A percentile compares a stretch with the other conserved stretches of the same genome.
Conservation (phyloP, 768 basidiomycete genomes). For the Amanita phalloides region DNA sequence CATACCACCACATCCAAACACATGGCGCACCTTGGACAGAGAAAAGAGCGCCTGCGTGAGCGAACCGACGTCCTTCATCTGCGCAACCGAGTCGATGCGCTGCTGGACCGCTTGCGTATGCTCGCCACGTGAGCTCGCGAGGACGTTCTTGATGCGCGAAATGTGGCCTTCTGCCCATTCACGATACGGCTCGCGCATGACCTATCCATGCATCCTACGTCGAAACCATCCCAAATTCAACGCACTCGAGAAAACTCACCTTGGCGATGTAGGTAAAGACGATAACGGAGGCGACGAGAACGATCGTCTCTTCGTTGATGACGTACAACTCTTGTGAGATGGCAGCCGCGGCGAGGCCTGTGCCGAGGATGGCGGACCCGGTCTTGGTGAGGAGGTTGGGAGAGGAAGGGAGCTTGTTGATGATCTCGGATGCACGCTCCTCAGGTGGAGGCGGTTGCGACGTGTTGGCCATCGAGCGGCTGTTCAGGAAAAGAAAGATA, state of each 20-base stretch:
- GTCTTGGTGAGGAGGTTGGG: constrained; percentile 92
- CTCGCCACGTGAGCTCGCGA: constrained; percentile 72
- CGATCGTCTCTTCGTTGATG: constrained; percentile 91
- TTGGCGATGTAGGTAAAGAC: constrained; percentile 91
- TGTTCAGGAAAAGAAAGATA: neutral
- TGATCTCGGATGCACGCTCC: constrained; percentile 82
- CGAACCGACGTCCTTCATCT: constrained; percentile 93
- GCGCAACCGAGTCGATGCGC: constrained; percentile 82
- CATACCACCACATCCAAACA: too few species aligned
- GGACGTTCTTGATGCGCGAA: constrained; percentile 69
- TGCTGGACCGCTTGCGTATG: constrained; percentile 92
- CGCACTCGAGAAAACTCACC: constrained; percentile 80
- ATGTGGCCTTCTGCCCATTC: constrained; percentile 91
- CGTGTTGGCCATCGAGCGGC: constrained; percentile 55
- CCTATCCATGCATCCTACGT: constrained; percentile 24
- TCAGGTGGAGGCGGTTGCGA: constrained; percentile 62
- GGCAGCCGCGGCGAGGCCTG: constrained; percentile 80
- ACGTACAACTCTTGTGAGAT: constrained; percentile 98
- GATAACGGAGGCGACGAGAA: constrained; percentile 75
- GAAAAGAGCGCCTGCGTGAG: constrained; percentile 87
- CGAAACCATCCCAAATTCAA: too few species aligned
- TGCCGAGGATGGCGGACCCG: constrained; percentile 83
- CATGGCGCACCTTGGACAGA: constrained; percentile 66
- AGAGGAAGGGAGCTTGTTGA: constrained; percentile 79
- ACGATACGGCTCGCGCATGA: constrained; percentile 77